These are phyloP conservation scores for Dinochytrium kinnereticum DNA, from an alignment of 371 early-diverging fungal species.

Conservation along the genomic window DNA sequence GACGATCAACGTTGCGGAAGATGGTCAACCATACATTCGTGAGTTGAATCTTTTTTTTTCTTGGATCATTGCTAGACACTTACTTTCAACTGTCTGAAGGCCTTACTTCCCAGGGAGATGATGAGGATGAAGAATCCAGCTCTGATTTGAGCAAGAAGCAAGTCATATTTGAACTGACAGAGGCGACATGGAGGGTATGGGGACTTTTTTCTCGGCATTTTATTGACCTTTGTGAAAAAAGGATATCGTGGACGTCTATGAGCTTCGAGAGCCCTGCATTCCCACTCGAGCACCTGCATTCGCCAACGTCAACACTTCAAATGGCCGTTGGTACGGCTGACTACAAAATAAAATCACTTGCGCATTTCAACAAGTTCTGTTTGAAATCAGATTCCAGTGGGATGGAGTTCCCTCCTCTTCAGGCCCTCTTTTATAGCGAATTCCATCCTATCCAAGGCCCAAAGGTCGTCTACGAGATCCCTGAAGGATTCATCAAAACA, in stretches of 20 bases:
- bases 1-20: conserved; percentile 61
- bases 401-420: background rate
- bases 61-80: background rate
- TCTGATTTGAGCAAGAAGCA: conserved; percentile 68
- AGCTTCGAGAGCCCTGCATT: conserved; percentile 64
- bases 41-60: conserved; percentile 19
- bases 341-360: background rate
- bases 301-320: background rate
- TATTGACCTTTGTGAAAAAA: too few species aligned
- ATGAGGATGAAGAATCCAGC: conserved; percentile 45
- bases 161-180: conserved; percentile 82
- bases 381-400: background rate
- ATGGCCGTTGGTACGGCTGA: conserved; percentile 23
- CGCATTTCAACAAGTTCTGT: background rate
- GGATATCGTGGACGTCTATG: conserved; percentile 71
- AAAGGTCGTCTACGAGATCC: conserved; percentile 81
- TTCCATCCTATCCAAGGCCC: conserved; percentile 88
- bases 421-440: conserved; percentile 79
- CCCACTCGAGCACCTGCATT: conserved; percentile 55
- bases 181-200: conserved; percentile 69
- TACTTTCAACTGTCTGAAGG: too few species aligned
- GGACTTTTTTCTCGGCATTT: background rate
- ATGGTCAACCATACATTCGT: conserved; percentile 71
- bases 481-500: conserved; percentile 72
- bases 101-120: too few species aligned